Percentiles rank a stretch among this genome's conserved stretches.
phyloP scores from a whole-genome alignment of 2,329 filamentous ascomycete genomes.

The Cytospora schulzeri region DNA sequence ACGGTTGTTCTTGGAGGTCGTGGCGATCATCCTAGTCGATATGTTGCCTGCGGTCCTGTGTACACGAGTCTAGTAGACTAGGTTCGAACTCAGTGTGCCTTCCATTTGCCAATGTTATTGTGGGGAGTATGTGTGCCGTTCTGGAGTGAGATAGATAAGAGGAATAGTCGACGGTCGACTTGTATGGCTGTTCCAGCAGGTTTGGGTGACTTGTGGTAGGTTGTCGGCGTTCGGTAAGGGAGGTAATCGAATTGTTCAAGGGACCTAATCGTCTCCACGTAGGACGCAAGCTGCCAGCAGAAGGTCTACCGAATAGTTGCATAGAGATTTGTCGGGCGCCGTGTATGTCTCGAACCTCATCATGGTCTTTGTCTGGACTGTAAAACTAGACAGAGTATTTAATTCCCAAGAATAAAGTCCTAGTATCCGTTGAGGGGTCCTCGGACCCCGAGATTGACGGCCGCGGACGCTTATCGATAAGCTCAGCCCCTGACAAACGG shows the following conservation, averaged over 20 bases:
- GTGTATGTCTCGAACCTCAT: background rate
- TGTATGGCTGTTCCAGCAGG: background rate
- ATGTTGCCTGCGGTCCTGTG: background rate
- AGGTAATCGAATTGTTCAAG: background rate
- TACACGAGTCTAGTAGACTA: background rate
- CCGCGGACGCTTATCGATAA: conserved; percentile 19
- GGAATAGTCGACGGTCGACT: conserved; percentile 10
- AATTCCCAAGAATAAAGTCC: conserved; percentile 9
- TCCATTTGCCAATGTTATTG: conserved; percentile 5
- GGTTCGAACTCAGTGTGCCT: background rate
- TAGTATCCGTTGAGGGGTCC: conserved; percentile 17
- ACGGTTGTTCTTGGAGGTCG: conserved; percentile 39
- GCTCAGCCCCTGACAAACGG: conserved; percentile 4
- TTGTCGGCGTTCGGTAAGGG: background rate
- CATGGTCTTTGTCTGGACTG: background rate
- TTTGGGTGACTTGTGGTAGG: background rate
- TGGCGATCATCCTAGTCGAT: conserved; percentile 12
- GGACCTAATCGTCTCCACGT: background rate
- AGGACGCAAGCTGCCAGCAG: background rate
- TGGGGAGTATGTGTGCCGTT: background rate
- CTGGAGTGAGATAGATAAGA: background rate
- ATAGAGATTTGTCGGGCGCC: background rate
- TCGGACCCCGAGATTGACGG: conserved; percentile 14
- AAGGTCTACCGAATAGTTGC: background rate
- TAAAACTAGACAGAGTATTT: conserved; percentile 10